phyloP scores from a whole-genome alignment of 257 asterid genomes.

The Ophiorrhiza pumila region DNA sequence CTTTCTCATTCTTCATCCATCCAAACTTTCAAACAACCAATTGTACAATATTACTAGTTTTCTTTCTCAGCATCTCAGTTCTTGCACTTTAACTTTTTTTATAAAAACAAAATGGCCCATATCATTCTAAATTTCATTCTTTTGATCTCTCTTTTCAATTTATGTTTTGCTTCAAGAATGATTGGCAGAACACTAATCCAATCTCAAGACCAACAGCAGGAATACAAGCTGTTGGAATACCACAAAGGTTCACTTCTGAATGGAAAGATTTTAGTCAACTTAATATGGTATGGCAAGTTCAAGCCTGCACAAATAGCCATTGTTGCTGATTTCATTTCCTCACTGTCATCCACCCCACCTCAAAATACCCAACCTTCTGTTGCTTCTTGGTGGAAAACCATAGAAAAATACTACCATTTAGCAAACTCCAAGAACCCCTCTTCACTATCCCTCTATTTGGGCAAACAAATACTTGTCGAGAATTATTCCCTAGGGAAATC shows the following conservation, averaged over 20 bases:
- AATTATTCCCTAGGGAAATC: constrained; percentile 47
- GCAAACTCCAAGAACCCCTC: constrained; percentile 34
- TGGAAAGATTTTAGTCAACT: constrained; percentile 48
- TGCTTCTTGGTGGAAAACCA: constrained; percentile 58
- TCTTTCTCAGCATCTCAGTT: neutral
- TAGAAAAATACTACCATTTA: constrained; percentile 51
- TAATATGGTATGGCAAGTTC: constrained; percentile 64
- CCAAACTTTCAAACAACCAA: neutral
- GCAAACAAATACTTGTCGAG: constrained; percentile 36
- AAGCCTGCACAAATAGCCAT: constrained; percentile 55
- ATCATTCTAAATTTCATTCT: constrained; percentile 17
- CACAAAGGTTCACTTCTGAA: constrained; percentile 61
- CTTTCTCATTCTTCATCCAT: no score
- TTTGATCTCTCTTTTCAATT: constrained; percentile 19
- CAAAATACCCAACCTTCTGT: constrained; percentile 40
- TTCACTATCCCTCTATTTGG: constrained; percentile 31
- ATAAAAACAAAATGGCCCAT: neutral
- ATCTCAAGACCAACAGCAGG: constrained; percentile 23
- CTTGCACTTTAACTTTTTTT: neutral
- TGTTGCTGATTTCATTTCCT: constrained; percentile 55
- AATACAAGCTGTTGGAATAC: constrained; percentile 33
- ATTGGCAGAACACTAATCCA: no score
- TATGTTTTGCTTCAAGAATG: constrained; percentile 32
- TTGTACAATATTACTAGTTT: neutral
- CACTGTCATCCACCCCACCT: constrained; percentile 30